Evolutionary conservation across 2,329 filamentous ascomycete genomes (phyloP), one percentile per base, ranked within the genome.

Genomic region (Colletotrichum kahawae): DNA sequence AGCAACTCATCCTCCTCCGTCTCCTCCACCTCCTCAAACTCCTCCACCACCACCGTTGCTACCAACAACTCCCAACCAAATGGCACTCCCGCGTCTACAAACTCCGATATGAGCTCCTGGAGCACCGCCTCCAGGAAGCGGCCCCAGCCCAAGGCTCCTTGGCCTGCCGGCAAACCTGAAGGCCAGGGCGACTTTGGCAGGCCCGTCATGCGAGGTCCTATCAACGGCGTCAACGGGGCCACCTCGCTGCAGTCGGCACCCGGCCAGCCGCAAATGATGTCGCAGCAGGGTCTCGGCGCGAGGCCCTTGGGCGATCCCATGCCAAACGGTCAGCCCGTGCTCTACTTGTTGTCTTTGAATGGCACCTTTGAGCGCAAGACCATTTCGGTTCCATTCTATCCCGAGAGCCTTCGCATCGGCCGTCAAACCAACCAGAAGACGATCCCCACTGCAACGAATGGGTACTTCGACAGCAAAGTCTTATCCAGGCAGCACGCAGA

Each of bases 371-470:
- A 98, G 84, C 93, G 95, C 81, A 99, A 99, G 86, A 97, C 96
- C 57, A 98, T 99, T 79, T 95, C 91, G 38, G 95, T 99, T 4
- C 97, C 97, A 1, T 98, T 94, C 82, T 94, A 92, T 77, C 97
- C 97, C n/a, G 96, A 98, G n/a, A 94, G 95, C 54, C 88, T 99
- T 65, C 93, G 95, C 77, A 98, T 99, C 81, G 97, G 97, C 59
- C 94, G 97, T 63, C 97, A 99, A 85, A 99, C 97, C 24, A 99
- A 99, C 84, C 95, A 95, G 78, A 98, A 98, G 85, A 98, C 97
- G 0, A 91, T 97, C 14, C 97, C 97, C 0, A 98, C 96, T 1
- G 93, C 95, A 1, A 87, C 93, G 76, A 99, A 99, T 85, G 97
- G 97, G 43, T 99, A 94, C 84, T 99, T 99, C 81, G 97, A 99